Evolutionary conservation across 352 stramenopile genomes (phyloP), one percentile per base, ranked within the genome.

Genomic region (Globisporangium yorkense): DNA sequence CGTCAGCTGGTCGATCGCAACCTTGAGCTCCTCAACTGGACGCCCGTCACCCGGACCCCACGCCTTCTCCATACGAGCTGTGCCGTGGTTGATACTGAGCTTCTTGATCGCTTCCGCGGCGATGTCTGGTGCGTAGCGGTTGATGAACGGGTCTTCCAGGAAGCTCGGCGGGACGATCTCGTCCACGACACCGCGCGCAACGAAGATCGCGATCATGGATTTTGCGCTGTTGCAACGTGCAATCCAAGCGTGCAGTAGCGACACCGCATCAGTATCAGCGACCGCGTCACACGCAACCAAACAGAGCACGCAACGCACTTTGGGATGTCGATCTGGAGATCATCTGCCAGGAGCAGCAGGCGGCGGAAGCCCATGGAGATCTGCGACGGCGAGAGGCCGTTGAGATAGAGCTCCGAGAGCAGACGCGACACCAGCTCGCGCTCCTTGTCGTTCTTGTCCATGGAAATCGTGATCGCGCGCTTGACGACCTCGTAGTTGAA

Each of bases 101-200:
- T 99, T 88, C 69, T 96, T 88, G 62, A 98, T 96, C 7, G 96
- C 96, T 58, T 98, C 95, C 13, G 94, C 89, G 12, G 98, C 92
- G n/a, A 99, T 97, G 49, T 91, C 77, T 40, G 96, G 92, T 16
- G 94, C 94, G 56, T 98, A 96, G 40, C 84, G 80, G 57, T 88
- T 71, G 62, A 98, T 96, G 68, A 98, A 96, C 37, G 94, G 89
- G 61, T 99, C 96, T 55, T 96, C 96, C 13, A 99, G 69, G 65
- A 99, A 99, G 43, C 94, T 97, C 20, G 97, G 97, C 39, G 97
- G 94, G 13, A 99, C 66, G 37, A 99, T 97, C 68, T 99, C 97
- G 66, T 99, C 97, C 40, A 98, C 96, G 10, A 99, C 96, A 5
- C 96, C 97, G 24, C 97, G 89, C 5, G 97, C 97, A 33, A 98